Base-by-base conservation (phyloP, 2,329 filamentous ascomycete genomes). In the Cyphellophora attinorum region DNA sequence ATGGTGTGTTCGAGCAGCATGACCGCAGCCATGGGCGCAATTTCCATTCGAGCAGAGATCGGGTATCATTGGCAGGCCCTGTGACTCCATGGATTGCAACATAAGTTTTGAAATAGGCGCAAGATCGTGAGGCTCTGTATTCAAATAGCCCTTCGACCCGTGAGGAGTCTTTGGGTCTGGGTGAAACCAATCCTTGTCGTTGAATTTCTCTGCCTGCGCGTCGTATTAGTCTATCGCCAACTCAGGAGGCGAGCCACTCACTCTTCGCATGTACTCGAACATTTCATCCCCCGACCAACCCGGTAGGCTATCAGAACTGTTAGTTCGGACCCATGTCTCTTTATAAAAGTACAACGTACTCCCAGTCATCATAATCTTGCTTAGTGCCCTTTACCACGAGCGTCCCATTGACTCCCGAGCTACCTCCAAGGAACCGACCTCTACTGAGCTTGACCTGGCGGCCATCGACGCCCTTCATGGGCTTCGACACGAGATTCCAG, bases 41-140 rank as follows among this genome's bases (percentile, higher is more conserved):
- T 67, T 59, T 12, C 68, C 67, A 15, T 63, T 68, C 1, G 65
- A 64, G 47, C 77, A 77, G 69, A 78, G 75, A 41, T 79, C 74
- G 12, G 62, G 60, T 27, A 72, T 62, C n/a, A 73, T 57, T 0
- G 67, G 64, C 1, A 78, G 51, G 36, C 72, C 73, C 39, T 67
- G 56, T 2, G 67, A 69, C 6, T 70, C 53, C 54, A 75, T 67
- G 0, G 72, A 76, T 31, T 75, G 62, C 17, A 68, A 56, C 6
- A 76, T 51, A 18, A 68, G 58, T 29, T 74, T 54, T 3, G 72
- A 73, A 19, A 78, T 77, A 1, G 72, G 72, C 3, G 70, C 70
- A 1, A 74, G 55, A 39, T 75, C 70, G 39, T 76, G 70, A 0
- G 72, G 73, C 42, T 72, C 71, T 5, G 61, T 70, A 33, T 74